Evolutionary conservation across 2,329 filamentous ascomycete genomes (phyloP), one percentile per base, ranked within the genome.

Genomic region (Microsporum audouinii): DNA sequence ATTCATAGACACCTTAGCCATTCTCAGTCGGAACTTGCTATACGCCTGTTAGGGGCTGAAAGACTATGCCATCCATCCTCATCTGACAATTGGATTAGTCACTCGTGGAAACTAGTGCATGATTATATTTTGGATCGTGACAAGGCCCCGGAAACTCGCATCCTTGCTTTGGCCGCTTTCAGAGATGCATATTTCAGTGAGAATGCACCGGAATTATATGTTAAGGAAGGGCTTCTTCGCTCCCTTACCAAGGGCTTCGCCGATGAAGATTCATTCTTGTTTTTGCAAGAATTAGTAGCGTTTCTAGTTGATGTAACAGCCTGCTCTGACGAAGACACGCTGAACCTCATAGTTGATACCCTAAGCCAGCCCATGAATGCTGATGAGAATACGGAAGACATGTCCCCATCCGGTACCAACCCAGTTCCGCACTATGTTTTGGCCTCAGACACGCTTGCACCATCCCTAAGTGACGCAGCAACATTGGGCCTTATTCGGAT

Each of bases 401-500:
- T 61, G 23, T 65, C 66, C 14, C 67, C 80, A 61, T 79, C 82
- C 58, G 73, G 76, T 17, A 77, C 70, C 38, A 61, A 71, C 12
- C 63, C 67, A 23, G 65, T 67, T 51, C 68, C 70, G 12, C 71
- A 71, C 17, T 71, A 70, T 12, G 69, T 66, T 31, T 71, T 72
- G 7, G 68, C 66, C 17, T 65, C 68, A 8, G 71, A 67, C 62
- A 65, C 71, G 5, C 57, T 70, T 36, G 70, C 72, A 57, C 65
- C 68, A 27, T 74, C 71, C 38, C 63, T 75, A 58, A 71, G 71
- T 29, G 89, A 90, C 65, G 83, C 91, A 47, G 85, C 89, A 53
- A 82, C 86, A 0, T 83, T 80, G 61, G 88, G 86, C 1, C 84
- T 89, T 61, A 84, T 90, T 47, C 83, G 82, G 64, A 85, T 95